Evolutionary conservation across 2,329 filamentous ascomycete species (phyloP).

Genomic region (Phialophora tarda): DNA sequence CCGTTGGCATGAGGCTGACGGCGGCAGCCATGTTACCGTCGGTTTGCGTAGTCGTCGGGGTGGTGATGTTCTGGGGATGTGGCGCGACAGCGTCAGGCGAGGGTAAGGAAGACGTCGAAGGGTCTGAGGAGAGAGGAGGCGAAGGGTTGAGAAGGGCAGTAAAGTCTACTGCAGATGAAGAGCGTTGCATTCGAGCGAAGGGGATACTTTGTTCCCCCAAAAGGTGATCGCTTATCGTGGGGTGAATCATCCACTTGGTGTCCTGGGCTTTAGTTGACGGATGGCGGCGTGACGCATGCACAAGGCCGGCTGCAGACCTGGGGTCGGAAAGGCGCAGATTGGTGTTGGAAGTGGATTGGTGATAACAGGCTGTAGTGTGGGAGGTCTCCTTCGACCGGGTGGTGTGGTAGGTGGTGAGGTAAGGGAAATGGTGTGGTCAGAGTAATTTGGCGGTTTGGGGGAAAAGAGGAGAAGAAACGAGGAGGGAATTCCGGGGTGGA

Average conservation of each 20-base stretch:
- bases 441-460: slow-evolving; percentile 27
- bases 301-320: slow-evolving; percentile 23
- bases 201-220: slow-evolving; percentile 33
- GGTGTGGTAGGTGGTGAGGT: slow-evolving; percentile 25
- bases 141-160: slow-evolving; percentile 40
- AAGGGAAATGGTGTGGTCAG: slow-evolving; percentile 32
- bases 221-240: slow-evolving; percentile 40
- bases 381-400: slow-evolving; percentile 19
- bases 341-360: slow-evolving; percentile 24
- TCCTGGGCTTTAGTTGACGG: slow-evolving; percentile 13
- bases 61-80: slow-evolving; percentile 5
- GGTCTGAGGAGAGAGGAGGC: slow-evolving; percentile 23
- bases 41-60: slow-evolving; percentile 36
- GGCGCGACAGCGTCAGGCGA: slow-evolving; percentile 29
- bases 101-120: slow-evolving; percentile 28
- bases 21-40: slow-evolving; percentile 51
- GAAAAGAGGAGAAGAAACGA: slow-evolving; percentile 24
- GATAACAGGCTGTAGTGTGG: slow-evolving; percentile 27
- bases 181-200: slow-evolving; percentile 40
- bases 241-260: slow-evolving; percentile 35
- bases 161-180: slow-evolving; percentile 41
- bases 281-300: slow-evolving; percentile 33
- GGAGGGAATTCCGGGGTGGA: slow-evolving; percentile 21
- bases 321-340: slow-evolving; percentile 33
- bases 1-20: slow-evolving; percentile 52